These are phyloP conservation scores for Zymoseptoria pseudotritici DNA, from an alignment of 2,329 filamentous ascomycete genomes.

Conservation along the genomic window DNA sequence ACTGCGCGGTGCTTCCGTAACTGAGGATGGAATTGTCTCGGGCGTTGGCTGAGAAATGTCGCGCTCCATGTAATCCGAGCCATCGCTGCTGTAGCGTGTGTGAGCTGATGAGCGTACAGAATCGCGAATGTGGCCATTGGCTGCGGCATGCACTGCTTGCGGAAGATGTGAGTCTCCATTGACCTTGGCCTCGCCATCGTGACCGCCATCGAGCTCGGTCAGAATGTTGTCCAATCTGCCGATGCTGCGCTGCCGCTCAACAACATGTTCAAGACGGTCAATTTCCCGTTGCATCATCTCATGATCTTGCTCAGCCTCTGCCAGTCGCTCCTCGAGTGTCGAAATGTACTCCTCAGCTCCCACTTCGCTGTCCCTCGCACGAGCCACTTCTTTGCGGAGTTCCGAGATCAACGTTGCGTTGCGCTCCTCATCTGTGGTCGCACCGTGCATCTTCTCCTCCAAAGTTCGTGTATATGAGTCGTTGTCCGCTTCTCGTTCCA, in stretches of 20 bases:
- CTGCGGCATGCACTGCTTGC: constrained; percentile 2
- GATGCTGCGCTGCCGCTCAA: constrained; percentile 89
- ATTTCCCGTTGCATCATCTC: constrained; percentile 97
- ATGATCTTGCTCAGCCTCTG: constrained; percentile 90
- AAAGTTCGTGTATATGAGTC: constrained; percentile 90
- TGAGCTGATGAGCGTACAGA: constrained; percentile 16
- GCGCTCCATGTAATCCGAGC: constrained; percentile 14
- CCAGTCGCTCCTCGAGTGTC: constrained; percentile 87
- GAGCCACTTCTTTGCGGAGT: constrained; percentile 81
- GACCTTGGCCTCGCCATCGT: constrained; percentile 6
- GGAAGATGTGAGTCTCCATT: constrained; percentile 13
- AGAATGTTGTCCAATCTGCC: constrained; percentile 90
- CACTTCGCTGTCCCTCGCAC: constrained; percentile 81
- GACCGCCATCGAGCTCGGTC: constrained; percentile 65
- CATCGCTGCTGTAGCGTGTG: constrained; percentile 8
- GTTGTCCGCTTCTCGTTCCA: constrained; percentile 84
- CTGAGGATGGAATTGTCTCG: constrained; percentile 9
- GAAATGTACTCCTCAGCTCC: constrained; percentile 95
- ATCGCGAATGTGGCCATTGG: constrained; percentile 17
- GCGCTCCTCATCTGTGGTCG: constrained; percentile 86
- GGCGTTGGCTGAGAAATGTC: constrained; percentile 6
- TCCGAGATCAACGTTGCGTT: constrained; percentile 78
- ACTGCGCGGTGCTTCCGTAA: constrained; percentile 47
- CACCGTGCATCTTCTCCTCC: constrained; percentile 81
- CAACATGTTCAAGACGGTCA: constrained; percentile 84